A percentile compares a stretch with the other conserved stretches of the same genome.
Conservation (phyloP, 176 grass and related monocot genomes). For the Phoenix roebelenii region DNA sequence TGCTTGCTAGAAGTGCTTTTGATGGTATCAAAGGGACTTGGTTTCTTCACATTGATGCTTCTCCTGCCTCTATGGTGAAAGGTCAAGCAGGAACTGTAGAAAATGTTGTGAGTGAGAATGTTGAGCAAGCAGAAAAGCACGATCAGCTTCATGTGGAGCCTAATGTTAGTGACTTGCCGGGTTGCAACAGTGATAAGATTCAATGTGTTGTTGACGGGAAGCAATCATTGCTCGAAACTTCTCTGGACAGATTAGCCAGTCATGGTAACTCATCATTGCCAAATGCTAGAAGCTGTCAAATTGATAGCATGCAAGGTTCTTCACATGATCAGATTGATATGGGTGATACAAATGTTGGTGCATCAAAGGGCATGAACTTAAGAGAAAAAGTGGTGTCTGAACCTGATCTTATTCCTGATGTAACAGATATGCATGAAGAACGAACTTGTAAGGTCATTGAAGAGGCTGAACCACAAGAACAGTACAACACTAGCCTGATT, state of each 20-base stretch:
- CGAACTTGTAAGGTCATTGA: no score
- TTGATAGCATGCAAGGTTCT: not conserved
- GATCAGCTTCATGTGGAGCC: not conserved
- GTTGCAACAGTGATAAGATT: no score
- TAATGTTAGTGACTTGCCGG: not conserved
- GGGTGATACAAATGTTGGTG: not conserved
- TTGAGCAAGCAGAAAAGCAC: constrained; percentile 10
- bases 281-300: not conserved
- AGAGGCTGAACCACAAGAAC: no score
- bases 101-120: constrained; percentile 5
- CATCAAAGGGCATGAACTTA: not conserved
- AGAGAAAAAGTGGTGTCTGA: not conserved
- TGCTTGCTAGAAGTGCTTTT: constrained; percentile 36
- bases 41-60: constrained; percentile 52
- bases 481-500: constrained; percentile 14
- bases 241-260: not conserved
- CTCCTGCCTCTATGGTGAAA: not conserved
- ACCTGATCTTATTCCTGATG: constrained; percentile 11
- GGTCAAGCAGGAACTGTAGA: constrained; percentile 1
- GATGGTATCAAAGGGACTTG: constrained; percentile 27
- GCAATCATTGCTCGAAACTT: not conserved
- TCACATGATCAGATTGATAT: not conserved
- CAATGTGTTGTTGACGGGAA: not conserved
- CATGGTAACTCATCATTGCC: no score
- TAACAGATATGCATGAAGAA: not conserved